These are phyloP conservation scores for Trichoderma brevicompactum DNA, from an alignment of 2,329 filamentous ascomycete species.

Conservation along the genomic window DNA sequence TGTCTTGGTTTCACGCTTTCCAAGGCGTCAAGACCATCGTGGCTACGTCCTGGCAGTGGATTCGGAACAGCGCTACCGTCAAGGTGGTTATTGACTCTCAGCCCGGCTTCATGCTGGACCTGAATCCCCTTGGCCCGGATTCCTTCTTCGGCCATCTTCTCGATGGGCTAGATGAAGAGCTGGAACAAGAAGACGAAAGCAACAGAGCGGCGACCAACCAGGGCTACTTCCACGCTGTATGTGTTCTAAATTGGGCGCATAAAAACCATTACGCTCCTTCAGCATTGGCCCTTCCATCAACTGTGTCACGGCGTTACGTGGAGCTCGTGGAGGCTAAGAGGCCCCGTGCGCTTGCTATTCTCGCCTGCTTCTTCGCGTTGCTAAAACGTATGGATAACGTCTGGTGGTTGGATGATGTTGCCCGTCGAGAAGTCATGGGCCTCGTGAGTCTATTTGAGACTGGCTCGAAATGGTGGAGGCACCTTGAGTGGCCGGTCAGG, in stretches of 20 bases:
- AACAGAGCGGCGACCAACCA: conserved; percentile 46
- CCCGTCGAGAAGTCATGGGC: conserved; percentile 67
- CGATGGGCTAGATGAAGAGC: conserved; percentile 60
- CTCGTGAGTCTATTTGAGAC: conserved; percentile 63
- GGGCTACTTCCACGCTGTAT: conserved; percentile 67
- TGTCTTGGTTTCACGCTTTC: conserved; percentile 69
- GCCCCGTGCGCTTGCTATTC: conserved; percentile 65
- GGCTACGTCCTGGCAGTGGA: conserved; percentile 66
- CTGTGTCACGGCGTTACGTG: conserved; percentile 64
- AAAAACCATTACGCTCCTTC: conserved; percentile 62
- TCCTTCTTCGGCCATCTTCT: conserved; percentile 67
- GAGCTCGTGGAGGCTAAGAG: conserved; percentile 62
- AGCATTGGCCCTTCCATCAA: conserved; percentile 66
- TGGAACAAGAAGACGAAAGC: conserved; percentile 45
- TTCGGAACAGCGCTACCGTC: conserved; percentile 61
- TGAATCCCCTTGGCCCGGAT: conserved; percentile 53
- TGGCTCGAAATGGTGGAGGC: conserved; percentile 64
- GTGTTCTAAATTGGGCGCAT: conserved; percentile 69
- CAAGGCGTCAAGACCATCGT: conserved; percentile 70
- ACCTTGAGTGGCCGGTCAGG: conserved; percentile 64
- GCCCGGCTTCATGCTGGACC: conserved; percentile 63
- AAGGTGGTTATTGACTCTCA: conserved; percentile 67
- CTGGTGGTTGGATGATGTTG: conserved; percentile 74
- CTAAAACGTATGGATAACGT: conserved; percentile 64
- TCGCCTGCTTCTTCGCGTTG: conserved; percentile 69